Evolutionary conservation across 768 basidiomycete species (phyloP).

Genomic region (Dacryopinax primogenitus): DNA sequence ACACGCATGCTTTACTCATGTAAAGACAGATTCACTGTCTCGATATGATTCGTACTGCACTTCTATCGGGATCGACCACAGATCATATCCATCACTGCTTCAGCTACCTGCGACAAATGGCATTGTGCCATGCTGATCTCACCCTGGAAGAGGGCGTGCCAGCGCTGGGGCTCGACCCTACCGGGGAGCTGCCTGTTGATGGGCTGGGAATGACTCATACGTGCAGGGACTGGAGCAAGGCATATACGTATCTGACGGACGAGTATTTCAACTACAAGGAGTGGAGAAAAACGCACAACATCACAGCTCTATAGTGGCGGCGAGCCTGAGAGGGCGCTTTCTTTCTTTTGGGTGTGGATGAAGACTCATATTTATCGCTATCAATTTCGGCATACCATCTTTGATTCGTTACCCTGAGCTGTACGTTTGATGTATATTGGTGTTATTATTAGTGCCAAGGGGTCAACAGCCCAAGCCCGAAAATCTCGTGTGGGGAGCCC

Average conservation of each 20-base stretch:
- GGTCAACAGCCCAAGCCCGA: no score
- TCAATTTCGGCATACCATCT: not conserved
- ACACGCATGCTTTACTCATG: no score
- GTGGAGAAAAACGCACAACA: slow-evolving; percentile 6
- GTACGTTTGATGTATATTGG: not conserved
- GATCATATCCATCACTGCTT: slow-evolving; percentile 24
- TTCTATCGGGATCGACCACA: slow-evolving; percentile 17
- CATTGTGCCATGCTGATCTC: slow-evolving; percentile 23
- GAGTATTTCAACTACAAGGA: slow-evolving; percentile 14
- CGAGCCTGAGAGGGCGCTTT: not conserved
- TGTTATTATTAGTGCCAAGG: no score
- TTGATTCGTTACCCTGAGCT: not conserved
- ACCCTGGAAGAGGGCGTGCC: slow-evolving; percentile 21
- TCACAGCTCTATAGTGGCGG: not conserved
- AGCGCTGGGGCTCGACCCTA: not conserved
- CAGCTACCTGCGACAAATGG: slow-evolving; percentile 21
- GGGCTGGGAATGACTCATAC: slow-evolving; percentile 24
- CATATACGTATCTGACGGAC: slow-evolving; percentile 14
- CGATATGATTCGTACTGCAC: slow-evolving; percentile 27
- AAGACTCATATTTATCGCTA: not conserved
- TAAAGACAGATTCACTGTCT: slow-evolving; percentile 31
- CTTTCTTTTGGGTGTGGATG: not conserved
- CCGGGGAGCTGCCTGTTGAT: not conserved
- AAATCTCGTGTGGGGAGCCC: no score
- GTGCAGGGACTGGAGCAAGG: slow-evolving; percentile 28